phyloP scores from a whole-genome alignment of 441 rosid species.

The Hypseocharis bilobata region DNA sequence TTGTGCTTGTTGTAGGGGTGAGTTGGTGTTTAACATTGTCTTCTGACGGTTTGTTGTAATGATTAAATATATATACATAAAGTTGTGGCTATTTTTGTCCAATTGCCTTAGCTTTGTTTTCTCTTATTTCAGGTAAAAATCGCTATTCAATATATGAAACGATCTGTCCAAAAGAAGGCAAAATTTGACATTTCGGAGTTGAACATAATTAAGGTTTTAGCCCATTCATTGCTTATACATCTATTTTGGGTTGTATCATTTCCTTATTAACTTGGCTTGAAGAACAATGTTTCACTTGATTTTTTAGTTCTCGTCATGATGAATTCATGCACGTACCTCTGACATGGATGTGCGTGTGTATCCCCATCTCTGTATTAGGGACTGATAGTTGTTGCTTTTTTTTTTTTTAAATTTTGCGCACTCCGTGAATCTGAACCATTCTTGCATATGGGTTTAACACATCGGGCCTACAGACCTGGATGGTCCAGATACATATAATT shows the following conservation, averaged over 20 bases:
- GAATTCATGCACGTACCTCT: no score
- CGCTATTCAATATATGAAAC: conserved; percentile 88
- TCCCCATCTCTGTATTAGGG: no score
- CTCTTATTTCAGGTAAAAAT: conserved; percentile 63
- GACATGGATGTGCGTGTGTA: no score
- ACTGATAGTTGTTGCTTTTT: no score
- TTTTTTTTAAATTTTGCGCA: no score
- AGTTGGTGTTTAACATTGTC: not conserved
- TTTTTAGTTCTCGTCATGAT: not conserved
- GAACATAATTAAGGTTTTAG: conserved; percentile 72
- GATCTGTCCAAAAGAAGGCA: conserved; percentile 74
- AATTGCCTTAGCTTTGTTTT: conserved; percentile 2
- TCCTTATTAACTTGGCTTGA: not conserved
- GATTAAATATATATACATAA: not conserved
- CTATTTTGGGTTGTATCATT: conserved; percentile 9
- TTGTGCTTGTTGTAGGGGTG: conserved; percentile 1
- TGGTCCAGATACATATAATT: no score
- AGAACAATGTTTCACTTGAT: not conserved
- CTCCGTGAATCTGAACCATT: no score
- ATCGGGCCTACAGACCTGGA: no score
- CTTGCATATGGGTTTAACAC: no score
- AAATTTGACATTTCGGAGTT: conserved; percentile 78
- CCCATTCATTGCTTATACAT: conserved; percentile 9
- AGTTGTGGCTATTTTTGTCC: not conserved
- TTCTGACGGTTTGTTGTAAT: not conserved